These are phyloP conservation scores for Forsythia suspensa DNA, from an alignment of 257 asterid genomes.

Conservation along the genomic window DNA sequence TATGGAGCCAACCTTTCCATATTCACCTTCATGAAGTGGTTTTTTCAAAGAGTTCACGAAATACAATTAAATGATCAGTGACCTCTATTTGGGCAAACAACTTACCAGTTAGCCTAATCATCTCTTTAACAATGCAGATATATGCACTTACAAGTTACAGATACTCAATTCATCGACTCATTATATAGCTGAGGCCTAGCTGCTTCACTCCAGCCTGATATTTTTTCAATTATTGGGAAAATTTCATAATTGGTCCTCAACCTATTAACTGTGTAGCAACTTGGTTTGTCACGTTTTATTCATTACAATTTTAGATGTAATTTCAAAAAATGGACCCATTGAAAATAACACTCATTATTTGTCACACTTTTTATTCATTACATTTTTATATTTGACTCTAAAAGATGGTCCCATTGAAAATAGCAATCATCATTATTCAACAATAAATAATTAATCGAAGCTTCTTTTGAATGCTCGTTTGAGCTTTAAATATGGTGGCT, in stretches of 20 bases:
- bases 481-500: too few relatives aligned
- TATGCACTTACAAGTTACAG: not conserved
- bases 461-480: too few relatives aligned
- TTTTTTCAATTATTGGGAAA: too few relatives aligned
- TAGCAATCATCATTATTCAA: too few relatives aligned
- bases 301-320: too few relatives aligned
- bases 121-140: not conserved
- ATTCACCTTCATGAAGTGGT: constrained; percentile 26
- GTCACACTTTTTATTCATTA: too few relatives aligned
- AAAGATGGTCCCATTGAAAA: too few relatives aligned
- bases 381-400: too few relatives aligned
- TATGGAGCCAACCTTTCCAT: constrained; percentile 23
- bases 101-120: not conserved
- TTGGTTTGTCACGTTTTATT: not conserved
- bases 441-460: too few relatives aligned
- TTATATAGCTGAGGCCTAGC: not conserved
- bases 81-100: not conserved
- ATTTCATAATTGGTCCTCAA: not conserved
- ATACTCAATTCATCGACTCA: not conserved
- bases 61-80: not conserved
- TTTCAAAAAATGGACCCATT: too few relatives aligned
- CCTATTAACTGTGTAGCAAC: not conserved
- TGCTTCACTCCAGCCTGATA: not conserved
- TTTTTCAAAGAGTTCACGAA: not conserved
- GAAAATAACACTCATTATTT: too few relatives aligned